Base-by-base conservation (phyloP, 768 basidiomycete species). In the Lentinula aciculospora region DNA sequence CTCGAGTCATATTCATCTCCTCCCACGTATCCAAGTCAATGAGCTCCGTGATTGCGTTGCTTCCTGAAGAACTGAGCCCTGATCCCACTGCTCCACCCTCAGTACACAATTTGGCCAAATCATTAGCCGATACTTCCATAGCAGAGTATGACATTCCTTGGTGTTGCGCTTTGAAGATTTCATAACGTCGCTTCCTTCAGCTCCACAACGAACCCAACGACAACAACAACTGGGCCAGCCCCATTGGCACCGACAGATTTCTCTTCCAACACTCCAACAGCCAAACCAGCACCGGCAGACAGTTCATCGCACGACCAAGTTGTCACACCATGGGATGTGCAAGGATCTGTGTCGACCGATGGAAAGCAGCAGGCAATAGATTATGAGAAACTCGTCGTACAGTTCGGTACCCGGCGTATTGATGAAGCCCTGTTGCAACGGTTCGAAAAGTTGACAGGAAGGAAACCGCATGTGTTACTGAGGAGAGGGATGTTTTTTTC, bases 251-350 rank as follows among this genome's bases (percentile, higher is more conserved):
- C 32, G 28, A n/a, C 39, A 51, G 27, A 44, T n/a, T n/a, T n/a
- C 25, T 40, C 39, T 4, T n/a, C 51, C 7, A 23, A 62, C 9
- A 50, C 34, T 5, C 31, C 64, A 56, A 53, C 57, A 27, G 6
- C 55, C 9, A 57, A 60, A 27, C 36, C 57, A 36, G 56, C 61
- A 1, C 28, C 60, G 2, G 49, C 50, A 10, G 19, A 39, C 36
- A 10, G 60, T 32, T 45, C 58, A 17, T 62, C 67, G 5, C 72
- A 77, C 53, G 79, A 76, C 49, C 95, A 98, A 70, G 79, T 94
- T 54, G 87, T 99, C 45, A 98, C 97, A 0, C 97, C 97, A 15
- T 99, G 97, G 92, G 94, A 98, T 63, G 97, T 98, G 6, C 89
- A 96, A 64, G 97, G 96, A 53, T 87, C 85, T 28, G 88, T 97